Percentiles rank a stretch among this genome's conserved stretches.
These are phyloP conservation scores for Eucalyptus marginata DNA, from an alignment of 345 rosid genomes.

Conservation along the genomic window DNA sequence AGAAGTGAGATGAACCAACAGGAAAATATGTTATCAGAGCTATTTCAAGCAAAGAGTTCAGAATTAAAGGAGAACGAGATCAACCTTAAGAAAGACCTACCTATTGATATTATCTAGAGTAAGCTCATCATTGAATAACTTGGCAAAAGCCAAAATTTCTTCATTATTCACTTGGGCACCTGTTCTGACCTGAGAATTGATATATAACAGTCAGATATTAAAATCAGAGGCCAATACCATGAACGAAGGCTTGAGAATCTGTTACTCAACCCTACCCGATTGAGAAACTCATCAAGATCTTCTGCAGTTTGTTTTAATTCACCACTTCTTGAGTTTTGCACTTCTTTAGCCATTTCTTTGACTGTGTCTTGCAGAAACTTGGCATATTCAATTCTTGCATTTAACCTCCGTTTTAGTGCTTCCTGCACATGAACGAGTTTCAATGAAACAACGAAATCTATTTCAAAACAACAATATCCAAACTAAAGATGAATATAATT, in stretches of 20 bases:
- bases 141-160: slow-evolving; percentile 63
- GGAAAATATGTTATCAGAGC: background rate
- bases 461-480: background rate
- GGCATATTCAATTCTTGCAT: slow-evolving; percentile 66
- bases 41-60: background rate
- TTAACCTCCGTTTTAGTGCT: slow-evolving; percentile 57
- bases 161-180: slow-evolving; percentile 55
- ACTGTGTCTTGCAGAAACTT: slow-evolving; percentile 82
- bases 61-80: background rate
- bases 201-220: background rate
- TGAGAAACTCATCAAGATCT: slow-evolving; percentile 61
- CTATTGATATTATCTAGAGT: slow-evolving; percentile 72
- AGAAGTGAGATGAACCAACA: background rate
- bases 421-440: slow-evolving; percentile 21
- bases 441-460: background rate
- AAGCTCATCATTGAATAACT: slow-evolving; percentile 67
- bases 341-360: slow-evolving; percentile 90
- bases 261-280: slow-evolving; percentile 18
- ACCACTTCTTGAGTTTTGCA: slow-evolving; percentile 69
- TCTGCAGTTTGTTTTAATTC: slow-evolving; percentile 56
- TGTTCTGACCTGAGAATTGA: slow-evolving; percentile 41
- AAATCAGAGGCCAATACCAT: background rate
- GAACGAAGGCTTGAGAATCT: background rate
- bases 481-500: background rate
- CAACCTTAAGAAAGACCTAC: slow-evolving; percentile 6